Evolutionary conservation across 352 stramenopile species (phyloP).

Genomic region (Plasmopara halstedii): DNA sequence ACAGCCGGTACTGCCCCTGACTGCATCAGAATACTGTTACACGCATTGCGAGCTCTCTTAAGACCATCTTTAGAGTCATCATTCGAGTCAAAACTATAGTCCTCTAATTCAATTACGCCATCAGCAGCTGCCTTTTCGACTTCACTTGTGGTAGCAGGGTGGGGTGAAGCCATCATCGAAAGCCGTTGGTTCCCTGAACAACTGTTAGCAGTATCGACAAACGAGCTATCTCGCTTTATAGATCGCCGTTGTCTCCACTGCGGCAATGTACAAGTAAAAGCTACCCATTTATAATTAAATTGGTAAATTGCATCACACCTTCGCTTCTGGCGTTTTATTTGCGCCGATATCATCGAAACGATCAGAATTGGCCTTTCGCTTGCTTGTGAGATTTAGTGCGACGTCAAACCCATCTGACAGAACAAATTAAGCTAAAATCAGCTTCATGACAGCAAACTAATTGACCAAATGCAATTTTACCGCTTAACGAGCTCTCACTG

Average conservation of each 20-base stretch:
- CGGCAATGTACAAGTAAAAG: slow-evolving; percentile 4
- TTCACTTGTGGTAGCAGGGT: slow-evolving; percentile 3
- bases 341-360: no score
- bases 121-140: slow-evolving; percentile 10
- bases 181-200: slow-evolving; percentile 14
- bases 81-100: slow-evolving; percentile 31
- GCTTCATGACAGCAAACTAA: neutral
- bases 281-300: neutral
- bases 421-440: slow-evolving; percentile 1
- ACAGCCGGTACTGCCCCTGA: slow-evolving; percentile 1
- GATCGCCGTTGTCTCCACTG: slow-evolving; percentile 44
- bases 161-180: slow-evolving; percentile 13
- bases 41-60: slow-evolving; percentile 7
- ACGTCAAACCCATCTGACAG: slow-evolving; percentile 27
- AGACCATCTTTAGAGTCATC: slow-evolving; percentile 20
- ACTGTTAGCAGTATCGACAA: slow-evolving; percentile 29
- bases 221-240: slow-evolving; percentile 53
- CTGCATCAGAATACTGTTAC: neutral
- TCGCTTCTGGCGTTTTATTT: neutral
- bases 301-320: slow-evolving; percentile 6
- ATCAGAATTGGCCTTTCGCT: slow-evolving; percentile 1
- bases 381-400: slow-evolving; percentile 6
- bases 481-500: slow-evolving; percentile 34
- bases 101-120: slow-evolving; percentile 33
- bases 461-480: slow-evolving; percentile 17